Conservation (phyloP, 768 basidiomycete genomes). For the Lactarius sp. region DNA sequence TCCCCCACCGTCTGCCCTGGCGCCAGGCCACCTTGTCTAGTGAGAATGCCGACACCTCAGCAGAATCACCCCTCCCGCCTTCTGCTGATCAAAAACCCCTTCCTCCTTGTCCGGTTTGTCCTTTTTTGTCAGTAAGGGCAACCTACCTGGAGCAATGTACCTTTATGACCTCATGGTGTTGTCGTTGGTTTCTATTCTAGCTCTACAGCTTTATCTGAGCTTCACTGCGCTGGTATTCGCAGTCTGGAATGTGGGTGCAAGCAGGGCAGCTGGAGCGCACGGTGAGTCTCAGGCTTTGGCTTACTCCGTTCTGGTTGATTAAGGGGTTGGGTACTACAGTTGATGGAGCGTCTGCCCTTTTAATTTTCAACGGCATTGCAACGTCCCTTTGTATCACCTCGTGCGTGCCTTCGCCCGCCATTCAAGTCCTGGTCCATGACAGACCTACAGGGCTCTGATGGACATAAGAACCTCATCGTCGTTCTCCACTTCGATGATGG, state of each 20-base stretch:
- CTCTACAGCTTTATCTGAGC: conserved; percentile 42
- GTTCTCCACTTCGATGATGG: conserved; percentile 39
- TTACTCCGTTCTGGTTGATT: neutral
- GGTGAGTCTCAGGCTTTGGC: neutral
- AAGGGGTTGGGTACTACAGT: neutral
- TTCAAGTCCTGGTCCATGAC: conserved; percentile 44
- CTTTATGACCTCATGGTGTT: neutral
- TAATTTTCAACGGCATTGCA: conserved; percentile 9
- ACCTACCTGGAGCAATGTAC: neutral
- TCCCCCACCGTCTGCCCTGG: neutral
- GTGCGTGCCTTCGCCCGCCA: conserved; percentile 27
- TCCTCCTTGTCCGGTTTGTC: conserved; percentile 53
- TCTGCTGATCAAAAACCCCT: conserved; percentile 42
- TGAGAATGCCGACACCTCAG: conserved; percentile 5
- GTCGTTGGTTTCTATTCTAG: conserved; percentile 35
- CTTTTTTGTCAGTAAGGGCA: conserved; percentile 45
- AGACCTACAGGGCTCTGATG: conserved; percentile 29
- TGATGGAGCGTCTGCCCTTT: conserved; percentile 2
- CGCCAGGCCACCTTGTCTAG: neutral
- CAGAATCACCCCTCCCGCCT: conserved; percentile 2
- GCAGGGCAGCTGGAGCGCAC: conserved; percentile 15
- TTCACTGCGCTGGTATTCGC: conserved; percentile 21
- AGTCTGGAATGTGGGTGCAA: conserved; percentile 20
- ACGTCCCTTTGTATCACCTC: conserved; percentile 40
- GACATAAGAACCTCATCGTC: conserved; percentile 36